Conservation (phyloP, 108 stramenopile genomes). For the Fistulifera solaris region DNA sequence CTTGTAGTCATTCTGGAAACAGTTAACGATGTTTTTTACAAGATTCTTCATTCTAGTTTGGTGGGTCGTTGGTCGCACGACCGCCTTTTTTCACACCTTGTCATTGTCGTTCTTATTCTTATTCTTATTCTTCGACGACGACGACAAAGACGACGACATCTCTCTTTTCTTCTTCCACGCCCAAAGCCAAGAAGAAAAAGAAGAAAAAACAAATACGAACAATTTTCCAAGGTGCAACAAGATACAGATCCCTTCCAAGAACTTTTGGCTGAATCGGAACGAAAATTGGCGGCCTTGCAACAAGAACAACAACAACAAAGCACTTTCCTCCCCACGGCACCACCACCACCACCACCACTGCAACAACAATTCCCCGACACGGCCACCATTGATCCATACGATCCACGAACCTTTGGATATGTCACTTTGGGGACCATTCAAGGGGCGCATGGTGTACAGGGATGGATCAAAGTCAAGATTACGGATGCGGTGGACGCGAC, state of each 20-base stretch:
- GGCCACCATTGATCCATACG: constrained; percentile 68
- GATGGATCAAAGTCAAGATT: constrained; percentile 47
- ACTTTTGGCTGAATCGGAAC: constrained; percentile 1
- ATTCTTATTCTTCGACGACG: too few relatives aligned
- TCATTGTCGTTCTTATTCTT: too few relatives aligned
- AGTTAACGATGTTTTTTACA: too few relatives aligned
- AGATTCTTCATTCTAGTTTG: too few relatives aligned
- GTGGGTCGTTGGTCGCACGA: too few relatives aligned
- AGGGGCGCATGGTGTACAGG: constrained; percentile 79
- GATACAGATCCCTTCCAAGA: neutral
- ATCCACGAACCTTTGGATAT: constrained; percentile 81
- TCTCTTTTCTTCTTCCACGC: too few relatives aligned
- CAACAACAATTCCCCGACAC: constrained; percentile 59
- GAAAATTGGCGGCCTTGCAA: neutral
- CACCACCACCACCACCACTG: neutral
- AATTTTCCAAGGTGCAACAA: neutral
- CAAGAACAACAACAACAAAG: neutral
- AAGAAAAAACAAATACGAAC: neutral
- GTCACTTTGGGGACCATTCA: constrained; percentile 65
- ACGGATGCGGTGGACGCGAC: constrained; percentile 37
- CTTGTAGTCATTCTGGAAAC: too few relatives aligned
- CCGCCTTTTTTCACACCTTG: too few relatives aligned
- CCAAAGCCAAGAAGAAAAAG: neutral
- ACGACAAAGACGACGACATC: too few relatives aligned
- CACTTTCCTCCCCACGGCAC: neutral